Percentiles rank a stretch among this genome's conserved stretches.
Evolutionary conservation across 2,329 filamentous ascomycete genomes (phyloP).

Genomic region (Trichocomaceae sp.): DNA sequence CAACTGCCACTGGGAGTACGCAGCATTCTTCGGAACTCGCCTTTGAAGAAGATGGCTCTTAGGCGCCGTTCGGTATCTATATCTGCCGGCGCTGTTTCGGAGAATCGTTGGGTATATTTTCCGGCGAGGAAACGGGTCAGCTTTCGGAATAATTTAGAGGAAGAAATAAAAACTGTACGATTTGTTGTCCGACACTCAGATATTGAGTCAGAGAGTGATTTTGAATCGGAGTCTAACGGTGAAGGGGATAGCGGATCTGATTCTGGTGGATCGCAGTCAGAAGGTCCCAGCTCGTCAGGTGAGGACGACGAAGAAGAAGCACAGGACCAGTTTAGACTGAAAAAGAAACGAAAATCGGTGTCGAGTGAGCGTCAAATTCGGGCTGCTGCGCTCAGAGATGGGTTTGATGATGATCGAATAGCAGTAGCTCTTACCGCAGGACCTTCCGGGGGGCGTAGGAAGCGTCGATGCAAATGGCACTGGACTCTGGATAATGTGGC

Average conservation of each 20-base stretch:
- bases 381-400: constrained; percentile 34
- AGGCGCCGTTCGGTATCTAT: constrained; percentile 32
- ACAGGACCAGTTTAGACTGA: constrained; percentile 22
- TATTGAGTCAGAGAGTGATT: constrained; percentile 30
- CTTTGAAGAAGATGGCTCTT: constrained; percentile 24
- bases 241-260: constrained; percentile 16
- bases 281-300: constrained; percentile 20
- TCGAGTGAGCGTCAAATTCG: constrained; percentile 32
- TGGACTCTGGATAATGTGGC: constrained; percentile 9
- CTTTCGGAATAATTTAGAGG: constrained; percentile 51
- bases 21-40: constrained; percentile 45
- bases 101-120: constrained; percentile 30
- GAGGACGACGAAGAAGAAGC: constrained; percentile 25
- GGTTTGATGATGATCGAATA: constrained; percentile 37
- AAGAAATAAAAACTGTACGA: constrained; percentile 52
- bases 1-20: constrained; percentile 39
- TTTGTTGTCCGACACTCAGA: constrained; percentile 54
- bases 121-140: constrained; percentile 53
- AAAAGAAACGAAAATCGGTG: constrained; percentile 31
- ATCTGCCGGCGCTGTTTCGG: constrained; percentile 16
- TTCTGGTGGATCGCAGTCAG: constrained; percentile 21
- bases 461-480: constrained; percentile 12
- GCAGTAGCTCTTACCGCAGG: constrained; percentile 8
- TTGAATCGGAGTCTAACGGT: constrained; percentile 15
- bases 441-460: neutral